phyloP scores from a whole-genome alignment of 108 stramenopile genomes.

The Bacterosira constricta region DNA sequence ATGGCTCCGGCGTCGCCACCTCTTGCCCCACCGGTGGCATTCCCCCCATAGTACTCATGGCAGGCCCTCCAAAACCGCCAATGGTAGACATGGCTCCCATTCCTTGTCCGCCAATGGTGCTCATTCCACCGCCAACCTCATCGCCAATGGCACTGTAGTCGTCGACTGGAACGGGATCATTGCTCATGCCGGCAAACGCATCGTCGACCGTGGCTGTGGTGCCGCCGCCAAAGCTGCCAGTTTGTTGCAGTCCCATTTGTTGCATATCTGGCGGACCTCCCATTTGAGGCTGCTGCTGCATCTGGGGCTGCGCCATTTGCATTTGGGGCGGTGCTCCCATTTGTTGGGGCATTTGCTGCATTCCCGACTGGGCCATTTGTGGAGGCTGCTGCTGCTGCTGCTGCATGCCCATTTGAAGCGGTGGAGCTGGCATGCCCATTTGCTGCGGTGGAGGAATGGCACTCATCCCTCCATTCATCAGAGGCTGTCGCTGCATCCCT shows the following conservation, averaged over 20 bases:
- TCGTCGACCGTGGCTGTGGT: constrained; percentile 63
- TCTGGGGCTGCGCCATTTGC: constrained; percentile 18
- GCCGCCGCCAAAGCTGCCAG: constrained; percentile 10
- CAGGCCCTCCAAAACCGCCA: too few relatives aligned
- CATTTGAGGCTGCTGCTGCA: constrained; percentile 37
- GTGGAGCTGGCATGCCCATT: neutral
- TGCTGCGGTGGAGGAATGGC: neutral
- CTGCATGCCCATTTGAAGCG: neutral
- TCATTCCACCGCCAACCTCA: constrained; percentile 2
- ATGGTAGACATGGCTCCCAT: neutral
- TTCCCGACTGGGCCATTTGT: constrained; percentile 16
- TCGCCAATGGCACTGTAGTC: constrained; percentile 24
- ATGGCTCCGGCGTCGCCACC: neutral
- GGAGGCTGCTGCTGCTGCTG: constrained; percentile 6
- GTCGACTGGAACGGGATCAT: constrained; percentile 35
- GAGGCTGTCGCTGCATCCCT: neutral
- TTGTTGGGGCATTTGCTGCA: neutral
- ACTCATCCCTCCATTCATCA: neutral
- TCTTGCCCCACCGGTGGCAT: neutral
- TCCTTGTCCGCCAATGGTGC: neutral
- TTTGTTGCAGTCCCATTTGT: neutral
- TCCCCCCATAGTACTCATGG: neutral
- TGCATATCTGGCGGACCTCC: constrained; percentile 32
- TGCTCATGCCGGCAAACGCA: constrained; percentile 80
- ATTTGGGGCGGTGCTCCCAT: constrained; percentile 10